These are phyloP conservation scores for Ormosia semicastrata DNA, from an alignment of 306 rosid species.

Conservation along the genomic window DNA sequence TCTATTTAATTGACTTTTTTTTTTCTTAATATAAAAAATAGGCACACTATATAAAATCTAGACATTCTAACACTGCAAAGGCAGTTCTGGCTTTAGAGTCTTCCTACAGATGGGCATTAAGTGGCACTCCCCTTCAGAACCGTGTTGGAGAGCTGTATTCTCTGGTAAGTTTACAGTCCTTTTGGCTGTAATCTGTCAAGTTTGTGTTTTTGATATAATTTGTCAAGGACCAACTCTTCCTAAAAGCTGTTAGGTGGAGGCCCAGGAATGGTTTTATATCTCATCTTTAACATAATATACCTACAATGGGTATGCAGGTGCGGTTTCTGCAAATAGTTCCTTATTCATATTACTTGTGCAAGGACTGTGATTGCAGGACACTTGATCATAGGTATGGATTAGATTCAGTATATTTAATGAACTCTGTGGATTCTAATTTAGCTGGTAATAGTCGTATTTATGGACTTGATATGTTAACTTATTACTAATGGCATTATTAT, in stretches of 20 bases:
- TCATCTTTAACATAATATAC: background rate
- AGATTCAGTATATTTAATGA: background rate
- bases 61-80: constrained; percentile 54
- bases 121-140: constrained; percentile 72
- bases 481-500: background rate
- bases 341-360: constrained; percentile 61
- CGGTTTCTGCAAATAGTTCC: constrained; percentile 66
- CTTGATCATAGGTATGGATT: constrained; percentile 61
- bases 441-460: background rate
- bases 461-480: background rate
- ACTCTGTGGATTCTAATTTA: background rate
- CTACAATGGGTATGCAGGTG: constrained; percentile 37
- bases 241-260: background rate
- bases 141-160: constrained; percentile 69
- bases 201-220: constrained; percentile 21
- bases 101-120: constrained; percentile 65
- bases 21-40: background rate
- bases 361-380: constrained; percentile 69
- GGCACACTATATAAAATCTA: constrained; percentile 66
- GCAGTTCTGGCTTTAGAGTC: constrained; percentile 63
- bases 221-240: background rate
- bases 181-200: background rate
- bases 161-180: constrained; percentile 37
- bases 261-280: background rate
- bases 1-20: background rate